Evolutionary conservation across 371 early-diverging fungal species (phyloP).

Genomic region (Lichtheimia ornata): DNA sequence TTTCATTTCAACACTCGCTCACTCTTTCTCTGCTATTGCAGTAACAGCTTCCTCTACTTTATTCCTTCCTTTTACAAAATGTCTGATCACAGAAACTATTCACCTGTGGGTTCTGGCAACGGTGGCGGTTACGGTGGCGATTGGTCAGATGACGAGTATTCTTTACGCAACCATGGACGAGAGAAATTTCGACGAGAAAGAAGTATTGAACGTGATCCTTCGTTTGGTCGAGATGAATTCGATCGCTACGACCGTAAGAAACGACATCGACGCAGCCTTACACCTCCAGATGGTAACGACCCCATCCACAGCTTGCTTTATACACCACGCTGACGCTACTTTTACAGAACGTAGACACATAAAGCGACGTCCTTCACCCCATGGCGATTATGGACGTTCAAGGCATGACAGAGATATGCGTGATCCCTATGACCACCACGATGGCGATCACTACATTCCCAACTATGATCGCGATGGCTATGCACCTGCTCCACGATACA

Average conservation of each 20-base stretch:
- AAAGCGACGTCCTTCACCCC: conserved; percentile 54
- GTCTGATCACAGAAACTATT: conserved; percentile 30
- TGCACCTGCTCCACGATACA: conserved; percentile 66
- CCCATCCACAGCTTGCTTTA: conserved; percentile 1
- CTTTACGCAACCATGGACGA: conserved; percentile 50
- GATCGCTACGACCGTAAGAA: conserved; percentile 48
- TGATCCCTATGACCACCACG: conserved; percentile 33
- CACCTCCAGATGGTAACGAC: conserved; percentile 52
- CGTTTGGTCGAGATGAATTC: conserved; percentile 53
- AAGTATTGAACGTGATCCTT: conserved; percentile 68
- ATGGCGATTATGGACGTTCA: conserved; percentile 11
- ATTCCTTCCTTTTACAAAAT: conserved; percentile 5
- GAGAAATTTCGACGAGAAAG: conserved; percentile 76
- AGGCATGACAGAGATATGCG: conserved; percentile 12
- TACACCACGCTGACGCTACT: not conserved
- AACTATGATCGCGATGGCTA: conserved; percentile 84
- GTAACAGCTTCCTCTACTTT: not conserved
- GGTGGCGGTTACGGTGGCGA: conserved; percentile 19
- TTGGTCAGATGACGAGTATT: conserved; percentile 62
- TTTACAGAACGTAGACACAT: conserved; percentile 51
- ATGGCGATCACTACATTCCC: conserved; percentile 81
- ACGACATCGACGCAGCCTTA: conserved; percentile 42
- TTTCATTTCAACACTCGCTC: not conserved
- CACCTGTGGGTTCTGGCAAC: conserved; percentile 12
- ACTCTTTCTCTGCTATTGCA: not conserved